phyloP scores from a whole-genome alignment of 176 grass and related monocot species.

The Oryza glaberrima region DNA sequence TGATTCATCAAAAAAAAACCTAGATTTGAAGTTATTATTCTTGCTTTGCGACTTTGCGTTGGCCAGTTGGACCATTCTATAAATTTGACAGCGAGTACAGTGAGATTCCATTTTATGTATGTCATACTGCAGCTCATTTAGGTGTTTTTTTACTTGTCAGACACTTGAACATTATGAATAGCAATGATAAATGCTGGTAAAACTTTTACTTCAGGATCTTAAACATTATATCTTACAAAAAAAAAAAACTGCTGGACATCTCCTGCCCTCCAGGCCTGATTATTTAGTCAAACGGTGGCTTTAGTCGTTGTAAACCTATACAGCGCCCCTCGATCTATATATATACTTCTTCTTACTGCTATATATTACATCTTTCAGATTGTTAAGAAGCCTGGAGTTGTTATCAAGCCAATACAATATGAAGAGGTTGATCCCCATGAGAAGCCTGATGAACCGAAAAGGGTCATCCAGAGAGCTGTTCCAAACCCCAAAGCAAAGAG shows the following conservation, averaged over 20 bases:
- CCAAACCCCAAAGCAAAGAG: constrained; percentile 57
- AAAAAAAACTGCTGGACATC: neutral
- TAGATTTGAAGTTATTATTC: neutral
- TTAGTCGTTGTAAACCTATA: neutral
- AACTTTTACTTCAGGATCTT: constrained; percentile 11
- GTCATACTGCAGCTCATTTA: neutral
- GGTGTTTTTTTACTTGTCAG: neutral
- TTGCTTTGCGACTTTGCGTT: constrained; percentile 5
- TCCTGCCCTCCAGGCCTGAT: neutral
- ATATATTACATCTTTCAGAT: constrained; percentile 50
- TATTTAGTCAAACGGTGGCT: neutral
- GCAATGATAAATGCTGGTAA: neutral
- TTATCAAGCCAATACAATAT: constrained; percentile 84
- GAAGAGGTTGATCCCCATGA: constrained; percentile 80
- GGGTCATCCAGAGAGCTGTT: constrained; percentile 63
- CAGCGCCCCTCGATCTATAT: neutral
- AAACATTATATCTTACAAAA: neutral
- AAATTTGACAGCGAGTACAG: constrained; percentile 3
- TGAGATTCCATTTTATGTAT: constrained; percentile 14
- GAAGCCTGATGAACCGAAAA: constrained; percentile 67
- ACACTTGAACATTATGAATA: neutral
- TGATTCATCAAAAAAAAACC: constrained; percentile 2
- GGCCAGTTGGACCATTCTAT: neutral
- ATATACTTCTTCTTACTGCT: constrained; percentile 19
- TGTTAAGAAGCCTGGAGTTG: constrained; percentile 88